These are phyloP conservation scores for Mucor circinelloides DNA, from an alignment of 371 early-diverging fungal genomes.

Conservation along the genomic window DNA sequence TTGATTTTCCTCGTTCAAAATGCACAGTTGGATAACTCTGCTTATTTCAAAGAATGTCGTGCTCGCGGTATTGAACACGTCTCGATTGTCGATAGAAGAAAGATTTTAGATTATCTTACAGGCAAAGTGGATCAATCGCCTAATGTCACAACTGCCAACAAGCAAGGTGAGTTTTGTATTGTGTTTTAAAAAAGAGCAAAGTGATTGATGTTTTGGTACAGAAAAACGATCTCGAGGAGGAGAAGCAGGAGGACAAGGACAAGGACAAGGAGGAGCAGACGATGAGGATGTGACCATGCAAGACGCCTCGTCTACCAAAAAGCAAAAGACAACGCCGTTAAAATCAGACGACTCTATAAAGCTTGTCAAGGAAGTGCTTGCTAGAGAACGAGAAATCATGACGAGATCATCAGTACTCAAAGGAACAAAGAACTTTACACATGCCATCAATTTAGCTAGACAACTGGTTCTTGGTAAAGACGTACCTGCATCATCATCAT, in stretches of 20 bases:
- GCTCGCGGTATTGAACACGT: slow-evolving; percentile 66
- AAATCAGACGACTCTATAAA: slow-evolving; percentile 37
- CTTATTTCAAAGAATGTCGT: slow-evolving; percentile 72
- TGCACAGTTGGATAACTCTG: slow-evolving; percentile 65
- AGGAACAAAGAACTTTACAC: slow-evolving; percentile 41
- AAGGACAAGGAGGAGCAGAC: slow-evolving; percentile 6
- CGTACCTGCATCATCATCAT: no score
- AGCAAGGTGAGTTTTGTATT: slow-evolving; percentile 1
- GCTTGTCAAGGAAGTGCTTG: slow-evolving; percentile 41
- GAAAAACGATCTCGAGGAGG: slow-evolving; percentile 35
- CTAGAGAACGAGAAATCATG: slow-evolving; percentile 46
- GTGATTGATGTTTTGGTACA: background rate
- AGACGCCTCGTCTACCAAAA: slow-evolving; percentile 34
- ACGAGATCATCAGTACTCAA: slow-evolving; percentile 48
- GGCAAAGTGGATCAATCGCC: slow-evolving; percentile 62
- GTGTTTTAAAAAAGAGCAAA: no score
- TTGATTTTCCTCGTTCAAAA: slow-evolving; percentile 72
- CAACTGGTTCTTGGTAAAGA: slow-evolving; percentile 25
- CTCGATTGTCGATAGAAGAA: slow-evolving; percentile 71
- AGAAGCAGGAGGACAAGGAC: background rate
- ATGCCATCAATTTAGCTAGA: slow-evolving; percentile 24
- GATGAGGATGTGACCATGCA: slow-evolving; percentile 27
- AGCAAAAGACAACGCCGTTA: slow-evolving; percentile 29
- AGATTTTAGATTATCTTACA: slow-evolving; percentile 74
- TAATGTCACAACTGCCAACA: slow-evolving; percentile 31